Evolutionary conservation across 2,329 filamentous ascomycete genomes (phyloP).

Genomic region (Epichloe festucae): DNA sequence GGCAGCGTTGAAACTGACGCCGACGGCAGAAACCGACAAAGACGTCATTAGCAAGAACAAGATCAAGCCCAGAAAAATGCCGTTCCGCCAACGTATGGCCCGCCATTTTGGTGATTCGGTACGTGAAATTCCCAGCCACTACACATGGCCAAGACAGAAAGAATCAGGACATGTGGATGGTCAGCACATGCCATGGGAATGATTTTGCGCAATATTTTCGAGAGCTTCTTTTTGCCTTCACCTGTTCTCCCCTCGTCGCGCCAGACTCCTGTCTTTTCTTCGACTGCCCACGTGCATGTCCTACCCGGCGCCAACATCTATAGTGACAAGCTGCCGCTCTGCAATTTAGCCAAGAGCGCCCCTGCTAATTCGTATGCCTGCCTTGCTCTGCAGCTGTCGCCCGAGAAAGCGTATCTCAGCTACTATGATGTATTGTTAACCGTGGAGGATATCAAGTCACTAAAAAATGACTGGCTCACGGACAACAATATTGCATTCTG

Average conservation of each 20-base stretch:
- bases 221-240: neutral
- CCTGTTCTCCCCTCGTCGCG: neutral
- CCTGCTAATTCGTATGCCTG: neutral
- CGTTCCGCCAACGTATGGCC: constrained; percentile 29
- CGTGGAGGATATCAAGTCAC: constrained; percentile 73
- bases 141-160: neutral
- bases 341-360: neutral
- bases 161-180: no score
- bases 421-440: constrained; percentile 46
- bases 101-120: constrained; percentile 36
- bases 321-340: no score
- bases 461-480: constrained; percentile 93
- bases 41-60: neutral
- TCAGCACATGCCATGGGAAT: no score
- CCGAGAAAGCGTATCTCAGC: constrained; percentile 26
- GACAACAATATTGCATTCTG: constrained; percentile 97
- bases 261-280: neutral
- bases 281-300: neutral
- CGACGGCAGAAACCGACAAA: neutral
- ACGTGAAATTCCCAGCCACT: constrained; percentile 12
- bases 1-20: constrained; percentile 1
- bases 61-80: constrained; percentile 15
- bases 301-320: no score
- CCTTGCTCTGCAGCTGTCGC: constrained; percentile 31
- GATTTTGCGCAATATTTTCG: no score